phyloP scores from a whole-genome alignment of 768 basidiomycete genomes.

The Lyophyllum atratum region DNA sequence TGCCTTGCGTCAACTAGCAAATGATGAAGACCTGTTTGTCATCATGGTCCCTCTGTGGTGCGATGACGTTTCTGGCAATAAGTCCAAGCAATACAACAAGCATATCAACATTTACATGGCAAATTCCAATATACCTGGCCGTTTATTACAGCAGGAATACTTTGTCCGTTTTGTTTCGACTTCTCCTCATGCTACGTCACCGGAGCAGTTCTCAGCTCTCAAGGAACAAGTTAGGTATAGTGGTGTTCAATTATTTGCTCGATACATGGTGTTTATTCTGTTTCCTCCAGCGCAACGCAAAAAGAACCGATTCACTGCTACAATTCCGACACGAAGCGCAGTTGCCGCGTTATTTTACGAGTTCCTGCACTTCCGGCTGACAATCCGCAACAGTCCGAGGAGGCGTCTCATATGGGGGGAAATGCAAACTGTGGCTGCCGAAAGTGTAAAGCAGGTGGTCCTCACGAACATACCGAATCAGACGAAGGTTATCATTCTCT shows the following conservation, averaged over 20 bases:
- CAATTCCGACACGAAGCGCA: slow-evolving; percentile 11
- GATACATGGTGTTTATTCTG: not conserved
- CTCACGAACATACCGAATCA: slow-evolving; percentile 23
- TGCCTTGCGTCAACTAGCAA: not conserved
- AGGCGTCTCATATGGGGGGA: slow-evolving; percentile 34
- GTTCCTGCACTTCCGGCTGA: slow-evolving; percentile 23
- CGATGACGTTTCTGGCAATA: slow-evolving; percentile 24
- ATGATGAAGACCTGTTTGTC: not conserved
- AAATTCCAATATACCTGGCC: slow-evolving; percentile 26
- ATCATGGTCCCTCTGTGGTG: not conserved
- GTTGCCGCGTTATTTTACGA: slow-evolving; percentile 13
- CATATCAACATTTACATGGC: slow-evolving; percentile 32
- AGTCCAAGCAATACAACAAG: too few species aligned
- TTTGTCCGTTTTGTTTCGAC: slow-evolving; percentile 4
- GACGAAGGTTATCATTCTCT: slow-evolving; percentile 30
- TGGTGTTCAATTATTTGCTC: not conserved
- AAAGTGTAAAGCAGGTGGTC: slow-evolving; percentile 32
- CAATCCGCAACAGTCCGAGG: slow-evolving; percentile 36
- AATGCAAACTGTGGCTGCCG: slow-evolving; percentile 36
- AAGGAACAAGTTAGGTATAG: slow-evolving; percentile 21
- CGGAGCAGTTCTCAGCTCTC: slow-evolving; percentile 32
- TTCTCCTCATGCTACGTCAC: slow-evolving; percentile 28
- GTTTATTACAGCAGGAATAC: slow-evolving; percentile 32
- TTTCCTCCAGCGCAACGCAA: slow-evolving; percentile 3
- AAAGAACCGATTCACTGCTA: slow-evolving; percentile 1